Evolutionary conservation across 768 basidiomycete species (phyloP).

Genomic region (Sporobolomyces pararoseus): DNA sequence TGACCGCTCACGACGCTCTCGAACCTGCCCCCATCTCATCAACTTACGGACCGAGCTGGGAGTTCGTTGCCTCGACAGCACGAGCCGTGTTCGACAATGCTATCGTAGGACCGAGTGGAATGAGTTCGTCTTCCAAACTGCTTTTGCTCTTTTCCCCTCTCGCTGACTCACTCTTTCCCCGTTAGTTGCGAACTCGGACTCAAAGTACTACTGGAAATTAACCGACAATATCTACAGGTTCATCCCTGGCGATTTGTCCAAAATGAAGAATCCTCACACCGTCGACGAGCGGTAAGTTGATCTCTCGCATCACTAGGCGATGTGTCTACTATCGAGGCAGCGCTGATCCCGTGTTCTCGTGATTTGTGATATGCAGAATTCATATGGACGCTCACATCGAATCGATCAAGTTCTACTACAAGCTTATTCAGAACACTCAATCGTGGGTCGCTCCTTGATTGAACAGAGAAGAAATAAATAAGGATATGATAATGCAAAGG

Average conservation of each 20-base stretch:
- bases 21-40: conserved; percentile 30
- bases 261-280: conserved; percentile 47
- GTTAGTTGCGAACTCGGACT: conserved; percentile 18
- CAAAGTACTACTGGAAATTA: conserved; percentile 45
- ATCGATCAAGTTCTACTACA: conserved; percentile 49
- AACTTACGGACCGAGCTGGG: conserved; percentile 1
- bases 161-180: background rate
- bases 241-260: conserved; percentile 42
- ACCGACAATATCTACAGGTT: conserved; percentile 50
- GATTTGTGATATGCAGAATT: conserved; percentile 32
- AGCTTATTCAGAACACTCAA: conserved; percentile 48
- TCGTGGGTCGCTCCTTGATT: conserved; percentile 26
- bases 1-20: background rate
- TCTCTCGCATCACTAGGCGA: background rate
- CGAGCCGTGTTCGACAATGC: conserved; percentile 13
- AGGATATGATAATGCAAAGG: background rate
- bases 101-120: conserved; percentile 19
- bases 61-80: conserved; percentile 7
- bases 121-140: background rate
- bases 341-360: no score
- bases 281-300: conserved; percentile 10
- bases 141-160: no score
- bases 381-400: conserved; percentile 48
- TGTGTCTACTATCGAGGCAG: no score
- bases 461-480: background rate